Evolutionary conservation across 768 basidiomycete species (phyloP).

Genomic region (Holtermanniella nyarrowii): DNA sequence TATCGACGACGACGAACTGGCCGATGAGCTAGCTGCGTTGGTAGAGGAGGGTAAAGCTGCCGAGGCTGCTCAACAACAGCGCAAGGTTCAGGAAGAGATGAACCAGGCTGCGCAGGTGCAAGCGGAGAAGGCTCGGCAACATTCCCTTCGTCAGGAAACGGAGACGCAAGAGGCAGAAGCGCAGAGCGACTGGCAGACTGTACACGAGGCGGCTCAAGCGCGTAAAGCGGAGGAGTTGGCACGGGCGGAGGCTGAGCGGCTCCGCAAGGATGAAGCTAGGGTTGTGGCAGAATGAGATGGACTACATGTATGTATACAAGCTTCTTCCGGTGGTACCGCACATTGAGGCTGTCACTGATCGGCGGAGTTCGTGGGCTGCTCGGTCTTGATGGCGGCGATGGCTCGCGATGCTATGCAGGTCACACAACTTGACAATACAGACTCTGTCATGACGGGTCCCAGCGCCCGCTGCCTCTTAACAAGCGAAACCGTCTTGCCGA

Average conservation of each 20-base stretch:
- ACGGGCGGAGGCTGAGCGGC: conserved; percentile 17
- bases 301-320: too few relatives aligned
- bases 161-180: not conserved
- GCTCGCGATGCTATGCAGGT: too few relatives aligned
- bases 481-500: too few relatives aligned
- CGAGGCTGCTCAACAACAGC: conserved; percentile 15
- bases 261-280: conserved; percentile 16
- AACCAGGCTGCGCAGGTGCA: conserved; percentile 1
- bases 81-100: conserved; percentile 2
- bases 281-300: conserved; percentile 13
- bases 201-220: conserved; percentile 20
- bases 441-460: too few relatives aligned
- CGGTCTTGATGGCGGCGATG: too few relatives aligned
- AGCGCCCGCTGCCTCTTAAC: too few relatives aligned
- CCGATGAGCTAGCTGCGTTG: conserved; percentile 57
- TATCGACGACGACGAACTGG: conserved; percentile 49
- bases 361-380: too few relatives aligned
- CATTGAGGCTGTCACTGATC: too few relatives aligned
- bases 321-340: too few relatives aligned
- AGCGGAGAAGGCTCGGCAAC: conserved; percentile 8
- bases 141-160: conserved; percentile 3
- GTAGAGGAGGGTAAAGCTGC: conserved; percentile 46
- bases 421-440: too few relatives aligned
- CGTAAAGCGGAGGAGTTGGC: conserved; percentile 18
- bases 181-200: conserved; percentile 10